Evolutionary conservation across 2,329 filamentous ascomycete species (phyloP).

Genomic region (Tricladium varicosporioides): DNA sequence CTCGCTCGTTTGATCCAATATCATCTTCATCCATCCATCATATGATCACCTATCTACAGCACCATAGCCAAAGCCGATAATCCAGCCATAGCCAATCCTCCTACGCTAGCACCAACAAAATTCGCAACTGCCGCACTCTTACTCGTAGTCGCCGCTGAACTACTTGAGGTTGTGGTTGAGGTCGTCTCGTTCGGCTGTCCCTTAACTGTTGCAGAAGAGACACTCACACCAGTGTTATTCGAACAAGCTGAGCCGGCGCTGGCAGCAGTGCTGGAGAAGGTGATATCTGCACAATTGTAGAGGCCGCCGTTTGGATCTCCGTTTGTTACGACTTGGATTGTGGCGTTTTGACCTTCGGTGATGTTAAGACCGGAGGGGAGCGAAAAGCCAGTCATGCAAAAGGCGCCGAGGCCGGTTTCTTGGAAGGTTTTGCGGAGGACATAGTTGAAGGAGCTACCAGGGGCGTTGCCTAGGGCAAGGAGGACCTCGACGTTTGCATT

Average conservation of each 20-base stretch:
- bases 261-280: slow-evolving; percentile 53
- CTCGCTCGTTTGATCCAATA: too few species aligned
- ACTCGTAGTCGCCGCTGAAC: neutral
- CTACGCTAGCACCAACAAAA: neutral
- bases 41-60: slow-evolving; percentile 2
- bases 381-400: slow-evolving; percentile 62
- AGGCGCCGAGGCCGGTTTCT: slow-evolving; percentile 45
- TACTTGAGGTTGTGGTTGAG: neutral
- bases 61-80: slow-evolving; percentile 9
- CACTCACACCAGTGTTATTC: slow-evolving; percentile 50
- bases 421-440: slow-evolving; percentile 22
- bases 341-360: slow-evolving; percentile 61
- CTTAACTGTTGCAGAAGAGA: slow-evolving; percentile 26
- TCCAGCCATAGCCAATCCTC: slow-evolving; percentile 10
- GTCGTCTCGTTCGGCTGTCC: slow-evolving; percentile 17
- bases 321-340: slow-evolving; percentile 68
- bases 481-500: slow-evolving; percentile 25
- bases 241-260: slow-evolving; percentile 53
- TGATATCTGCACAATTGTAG: slow-evolving; percentile 77
- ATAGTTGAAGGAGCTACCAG: slow-evolving; percentile 27
- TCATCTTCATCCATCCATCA: neutral
- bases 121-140: slow-evolving; percentile 5
- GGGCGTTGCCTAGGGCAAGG: slow-evolving; percentile 24
- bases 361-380: slow-evolving; percentile 48
- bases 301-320: slow-evolving; percentile 58